A percentile compares a stretch with the other conserved stretches of the same genome.
Conservation (phyloP, 1,139 yeast genomes). For the Casaregolazyma lundiana region DNA sequence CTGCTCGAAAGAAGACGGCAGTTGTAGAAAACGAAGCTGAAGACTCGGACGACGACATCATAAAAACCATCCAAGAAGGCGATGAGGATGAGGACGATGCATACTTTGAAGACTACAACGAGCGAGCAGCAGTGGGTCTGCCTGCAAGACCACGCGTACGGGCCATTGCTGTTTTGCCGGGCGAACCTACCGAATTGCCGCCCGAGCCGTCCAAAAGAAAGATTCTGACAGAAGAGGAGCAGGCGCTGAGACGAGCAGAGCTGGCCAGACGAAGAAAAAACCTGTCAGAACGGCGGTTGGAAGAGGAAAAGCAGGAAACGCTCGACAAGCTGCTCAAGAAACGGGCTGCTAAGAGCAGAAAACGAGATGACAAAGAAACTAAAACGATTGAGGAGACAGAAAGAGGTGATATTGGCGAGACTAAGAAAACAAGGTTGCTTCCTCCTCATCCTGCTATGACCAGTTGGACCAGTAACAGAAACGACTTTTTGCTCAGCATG, state of each 20-base stretch:
- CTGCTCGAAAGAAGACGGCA: constrained; percentile 9
- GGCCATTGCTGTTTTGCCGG: constrained; percentile 24
- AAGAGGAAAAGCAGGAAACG: constrained; percentile 90
- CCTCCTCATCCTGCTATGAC: constrained; percentile 46
- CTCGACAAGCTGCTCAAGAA: constrained; percentile 78
- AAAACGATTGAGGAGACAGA: constrained; percentile 21
- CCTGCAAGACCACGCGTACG: constrained; percentile 41
- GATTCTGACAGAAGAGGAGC: constrained; percentile 75
- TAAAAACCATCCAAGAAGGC: constrained; percentile 7
- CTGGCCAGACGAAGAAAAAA: constrained; percentile 85
- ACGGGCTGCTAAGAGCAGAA: constrained; percentile 51
- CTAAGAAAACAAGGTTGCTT: constrained; percentile 22
- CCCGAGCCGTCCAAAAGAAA: constrained; percentile 36
- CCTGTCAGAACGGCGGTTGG: constrained; percentile 73
- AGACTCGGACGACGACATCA: constrained; percentile 20
- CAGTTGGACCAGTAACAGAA: constrained; percentile 38
- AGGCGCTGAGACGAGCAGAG: constrained; percentile 77
- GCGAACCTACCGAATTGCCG: constrained; percentile 28
- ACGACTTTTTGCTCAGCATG: constrained; percentile 30
- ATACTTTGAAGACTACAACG: constrained; percentile 28
- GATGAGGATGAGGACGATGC: constrained; percentile 25
- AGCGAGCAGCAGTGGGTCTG: constrained; percentile 20
- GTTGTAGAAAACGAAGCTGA: constrained; percentile 20
- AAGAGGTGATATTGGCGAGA: constrained; percentile 17
- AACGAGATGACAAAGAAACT: constrained; percentile 27